Evolutionary conservation across 2,329 filamentous ascomycete species (phyloP).

Genomic region (Aspergillus candidus): DNA sequence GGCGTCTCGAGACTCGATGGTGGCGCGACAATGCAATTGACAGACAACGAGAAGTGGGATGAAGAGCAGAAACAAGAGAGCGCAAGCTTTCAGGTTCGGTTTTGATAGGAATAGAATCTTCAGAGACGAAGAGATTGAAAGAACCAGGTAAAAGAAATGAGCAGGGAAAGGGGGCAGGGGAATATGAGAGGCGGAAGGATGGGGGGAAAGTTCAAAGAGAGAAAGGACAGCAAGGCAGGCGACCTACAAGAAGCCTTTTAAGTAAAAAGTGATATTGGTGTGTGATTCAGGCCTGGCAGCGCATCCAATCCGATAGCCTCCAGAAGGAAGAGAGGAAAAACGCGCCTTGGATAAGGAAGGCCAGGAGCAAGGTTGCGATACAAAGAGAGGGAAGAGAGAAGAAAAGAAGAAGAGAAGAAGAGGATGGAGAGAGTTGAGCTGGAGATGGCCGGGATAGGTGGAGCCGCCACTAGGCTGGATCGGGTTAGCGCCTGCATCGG

Average conservation of each 20-base stretch:
- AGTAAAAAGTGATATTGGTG: conserved; percentile 13
- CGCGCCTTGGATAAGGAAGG: conserved; percentile 4
- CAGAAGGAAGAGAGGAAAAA: conserved; percentile 3
- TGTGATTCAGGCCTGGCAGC: conserved; percentile 10
- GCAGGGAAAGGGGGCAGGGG: conserved; percentile 14
- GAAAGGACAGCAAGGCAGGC: conserved; percentile 28
- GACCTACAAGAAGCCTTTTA: conserved; percentile 40
- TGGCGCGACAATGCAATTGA: conserved; percentile 16
- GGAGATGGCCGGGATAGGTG: background rate
- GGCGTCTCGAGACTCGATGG: conserved; percentile 13
- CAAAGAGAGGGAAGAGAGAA: background rate
- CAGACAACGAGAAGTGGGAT: conserved; percentile 12
- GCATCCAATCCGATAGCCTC: conserved; percentile 13
- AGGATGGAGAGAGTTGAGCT: conserved; percentile 1
- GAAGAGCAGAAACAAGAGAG: conserved; percentile 11
- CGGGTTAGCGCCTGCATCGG: background rate
- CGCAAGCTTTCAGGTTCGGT: background rate
- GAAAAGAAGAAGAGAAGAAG: conserved; percentile 1
- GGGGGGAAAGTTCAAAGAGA: conserved; percentile 10
- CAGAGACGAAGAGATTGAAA: conserved; percentile 6
- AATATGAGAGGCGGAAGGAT: conserved; percentile 14
- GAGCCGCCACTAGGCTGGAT: conserved; percentile 5
- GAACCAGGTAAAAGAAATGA: conserved; percentile 14
- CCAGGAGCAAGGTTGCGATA: conserved; percentile 1
- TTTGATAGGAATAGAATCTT: conserved; percentile 2